Evolutionary conservation across 306 rosid genomes (phyloP).

Genomic region (Vachellia pachyceras): DNA sequence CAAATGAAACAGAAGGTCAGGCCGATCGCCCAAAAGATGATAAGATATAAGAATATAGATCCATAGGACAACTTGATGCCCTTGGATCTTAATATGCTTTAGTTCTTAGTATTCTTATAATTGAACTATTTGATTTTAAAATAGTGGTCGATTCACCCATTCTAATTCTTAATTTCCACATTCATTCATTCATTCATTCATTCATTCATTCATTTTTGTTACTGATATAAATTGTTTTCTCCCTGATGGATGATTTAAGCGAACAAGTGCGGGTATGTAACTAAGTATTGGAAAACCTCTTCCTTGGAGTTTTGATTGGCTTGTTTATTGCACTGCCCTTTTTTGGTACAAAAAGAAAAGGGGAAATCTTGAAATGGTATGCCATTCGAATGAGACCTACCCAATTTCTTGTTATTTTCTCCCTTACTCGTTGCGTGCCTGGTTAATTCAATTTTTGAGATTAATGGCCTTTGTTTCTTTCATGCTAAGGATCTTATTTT

Average conservation of each 20-base stretch:
- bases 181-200: too few species aligned
- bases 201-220: neutral
- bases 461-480: neutral
- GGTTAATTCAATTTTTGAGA: neutral
- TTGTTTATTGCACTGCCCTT: neutral
- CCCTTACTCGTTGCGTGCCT: neutral
- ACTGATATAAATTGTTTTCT: conserved; percentile 30
- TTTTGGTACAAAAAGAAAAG: neutral
- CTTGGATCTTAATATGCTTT: conserved; percentile 45
- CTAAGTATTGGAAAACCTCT: neutral
- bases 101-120: conserved; percentile 44
- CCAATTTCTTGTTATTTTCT: conserved; percentile 1
- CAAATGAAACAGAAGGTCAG: conserved; percentile 46
- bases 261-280: conserved; percentile 39
- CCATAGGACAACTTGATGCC: conserved; percentile 55
- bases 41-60: conserved; percentile 31
- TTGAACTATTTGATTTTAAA: conserved; percentile 46
- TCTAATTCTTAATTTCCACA: conserved; percentile 36
- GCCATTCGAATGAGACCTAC: neutral
- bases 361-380: neutral
- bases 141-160: conserved; percentile 29
- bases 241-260: conserved; percentile 42
- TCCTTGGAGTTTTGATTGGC: neutral
- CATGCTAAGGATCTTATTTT: neutral
- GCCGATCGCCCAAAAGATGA: conserved; percentile 45